Percentiles rank a stretch among this genome's conserved stretches.
These are phyloP conservation scores for Penicillium nucicola DNA, from an alignment of 495 filamentous ascomycete genomes.

Conservation along the genomic window DNA sequence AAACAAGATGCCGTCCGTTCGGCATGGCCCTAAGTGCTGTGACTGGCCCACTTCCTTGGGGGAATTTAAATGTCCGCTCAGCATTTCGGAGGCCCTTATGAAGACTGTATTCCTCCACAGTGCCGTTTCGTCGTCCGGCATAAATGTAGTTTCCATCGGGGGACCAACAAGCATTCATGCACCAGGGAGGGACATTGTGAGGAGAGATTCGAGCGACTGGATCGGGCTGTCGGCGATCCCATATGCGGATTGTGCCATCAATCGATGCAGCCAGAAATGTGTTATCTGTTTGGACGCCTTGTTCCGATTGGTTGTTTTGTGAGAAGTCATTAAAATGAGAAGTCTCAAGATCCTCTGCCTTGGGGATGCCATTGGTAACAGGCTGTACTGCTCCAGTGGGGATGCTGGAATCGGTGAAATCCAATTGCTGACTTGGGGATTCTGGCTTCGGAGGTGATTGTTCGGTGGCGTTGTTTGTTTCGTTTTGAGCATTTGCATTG, in stretches of 20 bases:
- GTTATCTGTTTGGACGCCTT: conserved; percentile 51
- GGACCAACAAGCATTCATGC: conserved; percentile 97
- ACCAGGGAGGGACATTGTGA: conserved; percentile 84
- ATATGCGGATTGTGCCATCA: conserved; percentile 84
- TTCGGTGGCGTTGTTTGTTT: not conserved
- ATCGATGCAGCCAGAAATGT: conserved; percentile 86
- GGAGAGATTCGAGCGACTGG: conserved; percentile 77
- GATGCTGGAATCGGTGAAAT: conserved; percentile 13
- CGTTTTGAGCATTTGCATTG: conserved; percentile 1
- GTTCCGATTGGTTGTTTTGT: conserved; percentile 27
- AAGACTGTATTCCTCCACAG: conserved; percentile 89
- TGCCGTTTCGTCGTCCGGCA: conserved; percentile 86
- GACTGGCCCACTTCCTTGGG: conserved; percentile 82
- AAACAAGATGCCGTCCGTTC: conserved; percentile 89
- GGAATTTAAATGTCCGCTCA: conserved; percentile 84
- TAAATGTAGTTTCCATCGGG: conserved; percentile 96
- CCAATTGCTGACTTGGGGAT: conserved; percentile 7
- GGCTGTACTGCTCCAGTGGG: conserved; percentile 24
- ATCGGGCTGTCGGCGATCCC: conserved; percentile 78
- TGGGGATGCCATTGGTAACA: conserved; percentile 48
- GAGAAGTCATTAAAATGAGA: conserved; percentile 22
- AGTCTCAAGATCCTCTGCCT: conserved; percentile 45
- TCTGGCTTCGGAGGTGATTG: conserved; percentile 7
- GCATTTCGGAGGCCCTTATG: conserved; percentile 76
- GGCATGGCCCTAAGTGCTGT: conserved; percentile 85